Base-by-base conservation (phyloP, 2,329 filamentous ascomycete genomes). In the Trichoderma cornu-damae region DNA sequence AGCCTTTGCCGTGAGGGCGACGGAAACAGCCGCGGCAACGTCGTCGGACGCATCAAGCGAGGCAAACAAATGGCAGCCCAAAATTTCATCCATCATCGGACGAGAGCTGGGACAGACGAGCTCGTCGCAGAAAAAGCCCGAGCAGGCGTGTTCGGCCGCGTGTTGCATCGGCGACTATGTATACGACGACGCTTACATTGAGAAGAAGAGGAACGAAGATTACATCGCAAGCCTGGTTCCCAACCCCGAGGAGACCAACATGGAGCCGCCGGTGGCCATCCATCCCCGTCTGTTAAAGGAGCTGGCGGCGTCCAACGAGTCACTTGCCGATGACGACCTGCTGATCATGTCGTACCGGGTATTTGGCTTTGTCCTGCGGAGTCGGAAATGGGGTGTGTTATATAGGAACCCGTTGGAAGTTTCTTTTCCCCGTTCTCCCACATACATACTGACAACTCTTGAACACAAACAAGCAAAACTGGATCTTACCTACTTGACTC, bases 361-460 rank as follows among this genome's bases (percentile, higher is more conserved):
- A 1, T 71, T 69, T 58, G 71, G 65, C 0, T 73, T 70, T 26
- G 61, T 71, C 1, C 54, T 74, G 2, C 64, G 70, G 2, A 69
- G 57, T 24, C 62, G 70, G 0, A 70, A 65, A 61, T 73, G 69
- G 71, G 66, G 69, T 69, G n/a, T n/a, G n/a, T n/a, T n/a, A n/a
- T n/a, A n/a, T n/a, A n/a, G n/a, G n/a, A n/a, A n/a, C n/a, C n/a
- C n/a, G n/a, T n/a, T n/a, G n/a, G n/a, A n/a, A n/a, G n/a, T n/a
- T n/a, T n/a, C n/a, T n/a, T n/a, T n/a, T n/a, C n/a, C n/a, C 49
- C 57, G 67, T 59, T 62, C 11, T 32, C 9, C 0, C 3, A 62
- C 30, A 37, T 64, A 12, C 2, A 3, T n/a, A 18, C 16, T n/a
- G 6, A n/a, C 22, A 6, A 34, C 18, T 4, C 2, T 9, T 2